phyloP scores from a whole-genome alignment of 345 rosid genomes.

The Salix exigua region DNA sequence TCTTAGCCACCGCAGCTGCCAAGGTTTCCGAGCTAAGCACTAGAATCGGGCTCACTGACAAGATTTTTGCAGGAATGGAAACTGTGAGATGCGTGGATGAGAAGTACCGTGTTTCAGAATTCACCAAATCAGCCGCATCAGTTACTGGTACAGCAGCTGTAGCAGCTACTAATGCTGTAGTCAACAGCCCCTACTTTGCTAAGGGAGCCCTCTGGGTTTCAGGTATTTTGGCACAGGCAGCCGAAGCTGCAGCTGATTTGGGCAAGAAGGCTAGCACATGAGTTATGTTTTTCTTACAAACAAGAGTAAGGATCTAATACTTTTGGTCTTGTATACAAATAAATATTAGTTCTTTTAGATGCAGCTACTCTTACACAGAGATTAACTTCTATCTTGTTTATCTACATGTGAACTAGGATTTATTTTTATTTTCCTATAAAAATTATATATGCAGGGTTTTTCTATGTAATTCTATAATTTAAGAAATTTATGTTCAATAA shows the following conservation, averaged over 20 bases:
- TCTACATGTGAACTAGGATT: no score
- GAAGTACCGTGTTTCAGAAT: conserved; percentile 56
- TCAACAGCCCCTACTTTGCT: conserved; percentile 71
- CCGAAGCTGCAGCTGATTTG: conserved; percentile 65
- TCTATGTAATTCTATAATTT: no score
- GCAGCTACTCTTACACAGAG: no score
- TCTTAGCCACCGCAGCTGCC: conserved; percentile 56
- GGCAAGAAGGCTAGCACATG: conserved; percentile 44
- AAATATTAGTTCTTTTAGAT: not conserved
- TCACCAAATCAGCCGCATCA: conserved; percentile 59
- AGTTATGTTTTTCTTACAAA: not conserved
- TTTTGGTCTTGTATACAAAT: not conserved
- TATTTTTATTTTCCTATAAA: no score
- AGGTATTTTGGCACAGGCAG: conserved; percentile 53
- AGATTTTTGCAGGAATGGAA: conserved; percentile 57
- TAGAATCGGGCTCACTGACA: conserved; percentile 64
- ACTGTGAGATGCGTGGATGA: conserved; percentile 60
- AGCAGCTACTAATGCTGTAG: conserved; percentile 60
- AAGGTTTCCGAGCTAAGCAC: conserved; percentile 65
- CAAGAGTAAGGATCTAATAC: not conserved
- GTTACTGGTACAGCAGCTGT: conserved; percentile 71
- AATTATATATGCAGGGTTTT: no score
- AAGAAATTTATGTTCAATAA: no score
- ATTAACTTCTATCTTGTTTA: no score
- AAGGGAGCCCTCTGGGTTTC: conserved; percentile 88